Evolutionary conservation across 495 filamentous ascomycete genomes (phyloP).

Genomic region (Apodospora peruviana): DNA sequence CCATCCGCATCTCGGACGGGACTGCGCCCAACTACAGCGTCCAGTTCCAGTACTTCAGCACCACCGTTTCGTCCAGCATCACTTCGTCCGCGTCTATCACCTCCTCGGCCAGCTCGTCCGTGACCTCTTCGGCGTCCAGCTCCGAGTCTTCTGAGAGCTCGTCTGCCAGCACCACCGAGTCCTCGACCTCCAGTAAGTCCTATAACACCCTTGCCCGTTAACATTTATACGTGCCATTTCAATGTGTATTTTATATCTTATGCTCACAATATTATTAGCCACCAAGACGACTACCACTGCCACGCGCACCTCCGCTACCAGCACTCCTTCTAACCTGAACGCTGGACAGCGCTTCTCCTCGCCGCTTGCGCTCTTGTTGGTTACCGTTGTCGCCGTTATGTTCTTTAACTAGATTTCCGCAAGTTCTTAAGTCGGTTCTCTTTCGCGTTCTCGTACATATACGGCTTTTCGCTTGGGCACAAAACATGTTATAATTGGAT

Average conservation of each 20-base stretch:
- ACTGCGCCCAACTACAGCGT: conserved; percentile 37
- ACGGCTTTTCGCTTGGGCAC: conserved; percentile 4
- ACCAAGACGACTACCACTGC: conserved; percentile 8
- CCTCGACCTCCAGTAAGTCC: conserved; percentile 7
- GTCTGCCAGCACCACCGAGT: conserved; percentile 3
- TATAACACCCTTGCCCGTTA: neutral
- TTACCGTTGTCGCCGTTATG: conserved; percentile 27
- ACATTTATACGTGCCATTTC: neutral
- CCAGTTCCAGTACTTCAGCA: conserved; percentile 26
- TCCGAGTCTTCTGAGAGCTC: conserved; percentile 11
- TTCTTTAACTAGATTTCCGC: conserved; percentile 30
- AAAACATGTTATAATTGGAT: conserved; percentile 4
- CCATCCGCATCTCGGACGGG: conserved; percentile 34
- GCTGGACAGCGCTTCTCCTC: conserved; percentile 26
- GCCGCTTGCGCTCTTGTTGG: conserved; percentile 29
- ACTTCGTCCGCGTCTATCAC: conserved; percentile 13
- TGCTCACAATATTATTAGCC: neutral
- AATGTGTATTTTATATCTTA: neutral
- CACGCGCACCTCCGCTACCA: conserved; percentile 9
- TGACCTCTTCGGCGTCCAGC: conserved; percentile 17
- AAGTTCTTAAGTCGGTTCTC: neutral
- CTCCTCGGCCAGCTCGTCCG: conserved; percentile 13
- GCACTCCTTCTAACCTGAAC: conserved; percentile 4
- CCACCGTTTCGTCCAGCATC: conserved; percentile 15
- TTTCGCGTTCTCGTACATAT: conserved; percentile 16